phyloP scores from a whole-genome alignment of 257 asterid genomes.

The Nicotiana tabacum region DNA sequence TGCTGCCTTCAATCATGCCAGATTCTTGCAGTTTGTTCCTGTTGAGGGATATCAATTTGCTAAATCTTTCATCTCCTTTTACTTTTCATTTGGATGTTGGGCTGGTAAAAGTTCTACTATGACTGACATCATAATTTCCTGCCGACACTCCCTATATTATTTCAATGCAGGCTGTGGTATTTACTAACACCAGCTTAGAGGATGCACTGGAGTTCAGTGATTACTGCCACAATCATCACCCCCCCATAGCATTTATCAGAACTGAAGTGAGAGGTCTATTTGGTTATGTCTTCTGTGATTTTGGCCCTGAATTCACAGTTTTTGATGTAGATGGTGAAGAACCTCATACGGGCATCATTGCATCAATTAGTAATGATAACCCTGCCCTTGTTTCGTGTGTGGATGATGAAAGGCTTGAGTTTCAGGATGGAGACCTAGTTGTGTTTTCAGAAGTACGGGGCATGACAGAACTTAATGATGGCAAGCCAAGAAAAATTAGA shows the following conservation, averaged over 20 bases:
- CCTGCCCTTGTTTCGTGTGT: slow-evolving; percentile 85
- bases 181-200: slow-evolving; percentile 58
- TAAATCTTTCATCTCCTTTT: neutral
- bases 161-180: slow-evolving; percentile 76
- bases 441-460: slow-evolving; percentile 83
- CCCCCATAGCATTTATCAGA: slow-evolving; percentile 87
- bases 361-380: slow-evolving; percentile 78
- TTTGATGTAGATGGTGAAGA: slow-evolving; percentile 90
- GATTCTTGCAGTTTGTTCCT: neutral
- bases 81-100: neutral
- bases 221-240: slow-evolving; percentile 80
- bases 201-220: slow-evolving; percentile 65
- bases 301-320: slow-evolving; percentile 87
- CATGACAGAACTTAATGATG: slow-evolving; percentile 89
- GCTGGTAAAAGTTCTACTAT: neutral
- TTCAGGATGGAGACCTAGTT: slow-evolving; percentile 87
- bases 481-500: slow-evolving; percentile 79
- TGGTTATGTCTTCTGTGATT: slow-evolving; percentile 82
- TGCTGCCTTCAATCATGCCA: neutral
- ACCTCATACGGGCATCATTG: slow-evolving; percentile 90
- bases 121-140: neutral
- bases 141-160: neutral
- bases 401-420: slow-evolving; percentile 96
- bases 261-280: slow-evolving; percentile 88
- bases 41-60: neutral